phyloP scores from a whole-genome alignment of 2,329 filamentous ascomycete genomes.

The Xylaria sp. region DNA sequence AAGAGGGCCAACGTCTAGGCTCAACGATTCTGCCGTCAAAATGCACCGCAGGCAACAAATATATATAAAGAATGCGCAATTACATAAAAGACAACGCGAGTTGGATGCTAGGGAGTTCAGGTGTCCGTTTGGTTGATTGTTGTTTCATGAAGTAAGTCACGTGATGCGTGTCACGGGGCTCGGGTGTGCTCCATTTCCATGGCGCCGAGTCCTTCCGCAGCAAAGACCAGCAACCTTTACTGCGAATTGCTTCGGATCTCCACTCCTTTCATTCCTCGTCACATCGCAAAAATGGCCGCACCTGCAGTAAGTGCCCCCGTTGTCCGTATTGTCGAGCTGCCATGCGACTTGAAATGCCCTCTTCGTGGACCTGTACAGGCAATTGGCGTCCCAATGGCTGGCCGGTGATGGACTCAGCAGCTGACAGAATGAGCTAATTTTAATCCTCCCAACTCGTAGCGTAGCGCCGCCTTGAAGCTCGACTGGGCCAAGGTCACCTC shows the following conservation, averaged over 20 bases:
- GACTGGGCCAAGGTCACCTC: constrained; percentile 96
- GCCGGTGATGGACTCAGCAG: constrained; percentile 15
- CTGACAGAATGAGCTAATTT: constrained; percentile 66
- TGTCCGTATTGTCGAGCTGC: constrained; percentile 32
- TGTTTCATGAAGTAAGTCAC: constrained; percentile 28
- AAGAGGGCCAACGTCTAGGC: no score
- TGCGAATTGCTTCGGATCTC: constrained; percentile 62
- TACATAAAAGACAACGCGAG: background rate
- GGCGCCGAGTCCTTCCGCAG: constrained; percentile 56
- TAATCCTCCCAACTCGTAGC: constrained; percentile 64
- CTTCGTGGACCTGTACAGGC: background rate
- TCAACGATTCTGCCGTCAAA: no score
- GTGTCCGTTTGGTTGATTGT: background rate
- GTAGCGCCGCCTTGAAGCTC: constrained; percentile 98
- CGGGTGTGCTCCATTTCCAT: constrained; percentile 35
- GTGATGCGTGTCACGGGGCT: constrained; percentile 43
- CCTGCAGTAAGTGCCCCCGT: constrained; percentile 69
- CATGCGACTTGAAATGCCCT: constrained; percentile 28
- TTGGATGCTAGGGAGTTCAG: background rate
- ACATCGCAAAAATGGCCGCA: constrained; percentile 73
- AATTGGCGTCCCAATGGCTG: constrained; percentile 49
- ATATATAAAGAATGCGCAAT: background rate
- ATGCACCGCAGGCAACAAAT: background rate
- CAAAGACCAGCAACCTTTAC: constrained; percentile 59
- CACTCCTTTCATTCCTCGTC: constrained; percentile 59